Base-by-base conservation (phyloP, 2,329 filamentous ascomycete genomes). In the Monilinia aucupariae region DNA sequence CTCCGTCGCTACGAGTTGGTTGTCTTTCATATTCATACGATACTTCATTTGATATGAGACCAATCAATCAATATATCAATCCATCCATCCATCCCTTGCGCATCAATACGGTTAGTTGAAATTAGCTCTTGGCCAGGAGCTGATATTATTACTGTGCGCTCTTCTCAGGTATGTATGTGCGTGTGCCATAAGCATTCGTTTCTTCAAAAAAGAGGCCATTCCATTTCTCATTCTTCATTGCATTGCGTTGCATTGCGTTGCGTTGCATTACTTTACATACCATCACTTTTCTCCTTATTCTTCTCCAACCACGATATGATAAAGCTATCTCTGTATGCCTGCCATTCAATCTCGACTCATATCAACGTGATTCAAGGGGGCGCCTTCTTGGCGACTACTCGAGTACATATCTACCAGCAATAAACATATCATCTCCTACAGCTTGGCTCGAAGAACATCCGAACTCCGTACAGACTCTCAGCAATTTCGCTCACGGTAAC, bases 361-460 rank as follows among this genome's bases (percentile, higher is more conserved):
- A 55, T 47, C 49, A 45, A 27, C 10, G n/a, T 32, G 39, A 43
- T 60, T 53, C 25, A 41, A 60, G 59, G 9, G 9, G 30, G 39
- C 22, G 27, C 49, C n/a, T 53, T 45, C 50, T 34, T 53, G 41
- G 30, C 49, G 27, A 61, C 37, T 43, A 10, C 39, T n/a, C 49
- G 27, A 61, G 27, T 43, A 10, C 39, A 47, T 37, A 12, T 45
- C 15, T 27, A 13, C n/a, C 37, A 47, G 20, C 53, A 47, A 37
- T 30, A 55, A 55, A 17, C 37, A 45, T 61, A 61, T 12, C 37
- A 45, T 55, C 20, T 55, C 59, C 50, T 41, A 15, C 32, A 62
- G 43, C 51, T 47, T 30, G 3, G 3, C 27, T 30, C 27, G 27
- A 25, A 22, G 30, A 34, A 45, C 20, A 48, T 30, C 27, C 59